Evolutionary conservation across 2,329 filamentous ascomycete genomes (phyloP).

Genomic region (Ascochyta rabiei): DNA sequence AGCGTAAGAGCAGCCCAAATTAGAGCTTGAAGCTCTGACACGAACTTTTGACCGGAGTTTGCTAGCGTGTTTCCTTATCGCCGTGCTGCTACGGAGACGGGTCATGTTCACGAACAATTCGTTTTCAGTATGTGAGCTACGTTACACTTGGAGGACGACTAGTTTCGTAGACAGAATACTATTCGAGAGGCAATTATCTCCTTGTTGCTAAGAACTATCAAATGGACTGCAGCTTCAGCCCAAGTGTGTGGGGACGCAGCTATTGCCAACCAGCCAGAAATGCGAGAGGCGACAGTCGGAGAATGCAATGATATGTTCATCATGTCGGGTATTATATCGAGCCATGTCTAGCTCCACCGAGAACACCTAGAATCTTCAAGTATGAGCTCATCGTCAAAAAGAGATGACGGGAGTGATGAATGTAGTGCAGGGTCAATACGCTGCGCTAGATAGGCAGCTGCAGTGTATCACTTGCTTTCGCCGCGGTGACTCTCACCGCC

Average conservation of each 20-base stretch:
- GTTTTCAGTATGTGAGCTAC: neutral
- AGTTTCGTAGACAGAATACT: neutral
- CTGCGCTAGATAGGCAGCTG: neutral
- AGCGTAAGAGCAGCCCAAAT: neutral
- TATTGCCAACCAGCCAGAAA: neutral
- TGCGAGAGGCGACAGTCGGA: neutral
- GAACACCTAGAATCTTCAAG: neutral
- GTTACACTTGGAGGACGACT: neutral
- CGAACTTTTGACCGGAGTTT: constrained; percentile 31
- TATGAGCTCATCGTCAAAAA: neutral
- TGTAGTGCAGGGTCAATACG: neutral
- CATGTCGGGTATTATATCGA: neutral
- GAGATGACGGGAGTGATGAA: neutral
- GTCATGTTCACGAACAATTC: neutral
- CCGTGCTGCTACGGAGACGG: constrained; percentile 1
- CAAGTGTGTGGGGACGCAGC: neutral
- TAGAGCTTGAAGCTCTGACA: constrained; percentile 14
- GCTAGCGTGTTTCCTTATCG: constrained; percentile 26
- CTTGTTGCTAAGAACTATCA: neutral
- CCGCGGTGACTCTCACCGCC: neutral
- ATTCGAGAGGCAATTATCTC: neutral
- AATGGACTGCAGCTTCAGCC: neutral
- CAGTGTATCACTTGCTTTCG: neutral
- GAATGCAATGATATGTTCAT: neutral
- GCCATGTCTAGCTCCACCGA: neutral